phyloP scores from a whole-genome alignment of 192 early-diverging fungal species.

The Coemansia sp. region DNA sequence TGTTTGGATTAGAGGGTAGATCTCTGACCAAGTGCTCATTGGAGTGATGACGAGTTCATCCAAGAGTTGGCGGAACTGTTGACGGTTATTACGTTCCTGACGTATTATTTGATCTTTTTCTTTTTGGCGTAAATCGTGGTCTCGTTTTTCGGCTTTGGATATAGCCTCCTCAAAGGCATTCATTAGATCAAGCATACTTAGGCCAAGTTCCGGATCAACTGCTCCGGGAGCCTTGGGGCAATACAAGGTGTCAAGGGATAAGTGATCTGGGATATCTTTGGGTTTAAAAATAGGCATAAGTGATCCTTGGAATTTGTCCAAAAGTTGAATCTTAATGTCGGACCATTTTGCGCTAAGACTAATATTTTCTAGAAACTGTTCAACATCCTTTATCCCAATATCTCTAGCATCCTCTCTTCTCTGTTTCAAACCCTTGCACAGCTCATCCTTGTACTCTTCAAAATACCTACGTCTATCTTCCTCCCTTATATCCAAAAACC shows the following conservation, averaged over 20 bases:
- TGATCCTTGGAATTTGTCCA: constrained; percentile 14
- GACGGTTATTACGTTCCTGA: constrained; percentile 70
- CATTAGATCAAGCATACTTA: constrained; percentile 81
- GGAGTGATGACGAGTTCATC: constrained; percentile 66
- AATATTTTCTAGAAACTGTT: constrained; percentile 10
- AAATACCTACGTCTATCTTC: constrained; percentile 61
- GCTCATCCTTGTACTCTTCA: constrained; percentile 68
- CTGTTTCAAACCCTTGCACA: constrained; percentile 65
- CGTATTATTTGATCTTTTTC: constrained; percentile 51
- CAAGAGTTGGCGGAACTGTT: constrained; percentile 67
- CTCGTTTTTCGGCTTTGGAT: constrained; percentile 57
- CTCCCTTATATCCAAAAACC: constrained; percentile 63
- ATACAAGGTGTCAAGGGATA: constrained; percentile 16
- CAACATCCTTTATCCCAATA: constrained; percentile 55
- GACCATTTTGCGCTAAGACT: constrained; percentile 18
- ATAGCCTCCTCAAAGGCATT: constrained; percentile 72
- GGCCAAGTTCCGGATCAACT: constrained; percentile 42
- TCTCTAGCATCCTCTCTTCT: constrained; percentile 56
- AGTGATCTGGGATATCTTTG: constrained; percentile 9
- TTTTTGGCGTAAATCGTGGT: constrained; percentile 56
- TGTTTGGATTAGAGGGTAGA: constrained; percentile 67
- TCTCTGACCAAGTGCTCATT: constrained; percentile 79
- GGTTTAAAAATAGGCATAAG: constrained; percentile 33
- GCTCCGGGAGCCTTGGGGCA: neutral
- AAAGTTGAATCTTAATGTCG: constrained; percentile 14